Evolutionary conservation across 2,329 filamentous ascomycete genomes (phyloP).

Genomic region (Clarireedia monteithiana): DNA sequence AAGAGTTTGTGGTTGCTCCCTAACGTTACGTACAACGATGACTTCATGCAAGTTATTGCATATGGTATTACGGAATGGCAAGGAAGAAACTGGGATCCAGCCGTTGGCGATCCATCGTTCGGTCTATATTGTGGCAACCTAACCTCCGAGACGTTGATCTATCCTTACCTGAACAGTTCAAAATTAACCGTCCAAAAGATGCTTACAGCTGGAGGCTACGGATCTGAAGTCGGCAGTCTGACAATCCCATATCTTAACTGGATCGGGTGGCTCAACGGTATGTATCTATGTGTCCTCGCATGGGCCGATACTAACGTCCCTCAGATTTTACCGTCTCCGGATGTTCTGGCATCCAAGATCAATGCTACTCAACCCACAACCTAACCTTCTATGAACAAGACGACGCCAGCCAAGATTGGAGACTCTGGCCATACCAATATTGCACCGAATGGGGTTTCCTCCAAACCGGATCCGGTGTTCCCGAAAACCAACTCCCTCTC

Average conservation of each 20-base stretch:
- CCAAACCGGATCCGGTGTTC: constrained; percentile 63
- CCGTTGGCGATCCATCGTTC: constrained; percentile 40
- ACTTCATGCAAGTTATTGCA: constrained; percentile 43
- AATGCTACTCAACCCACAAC: constrained; percentile 44
- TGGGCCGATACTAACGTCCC: neutral
- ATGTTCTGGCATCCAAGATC: constrained; percentile 33
- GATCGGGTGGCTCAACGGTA: constrained; percentile 42
- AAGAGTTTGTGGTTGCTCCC: constrained; percentile 46
- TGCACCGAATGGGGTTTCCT: constrained; percentile 66
- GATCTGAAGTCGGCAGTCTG: constrained; percentile 32
- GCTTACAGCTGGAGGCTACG: constrained; percentile 41
- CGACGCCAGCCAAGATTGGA: constrained; percentile 36
- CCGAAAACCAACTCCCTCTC: constrained; percentile 54
- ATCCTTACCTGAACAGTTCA: constrained; percentile 57
- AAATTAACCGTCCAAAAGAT: constrained; percentile 52
- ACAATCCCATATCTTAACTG: constrained; percentile 48
- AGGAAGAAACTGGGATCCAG: constrained; percentile 52
- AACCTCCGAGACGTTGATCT: constrained; percentile 37
- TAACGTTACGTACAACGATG: constrained; percentile 34
- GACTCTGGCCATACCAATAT: constrained; percentile 46
- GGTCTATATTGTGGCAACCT: constrained; percentile 49
- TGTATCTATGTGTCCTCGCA: neutral
- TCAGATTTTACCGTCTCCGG: constrained; percentile 10
- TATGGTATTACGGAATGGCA: constrained; percentile 44
- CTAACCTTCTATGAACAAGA: constrained; percentile 37